phyloP scores from a whole-genome alignment of 148 eudicot genomes.

The Nyssa sinensis region DNA sequence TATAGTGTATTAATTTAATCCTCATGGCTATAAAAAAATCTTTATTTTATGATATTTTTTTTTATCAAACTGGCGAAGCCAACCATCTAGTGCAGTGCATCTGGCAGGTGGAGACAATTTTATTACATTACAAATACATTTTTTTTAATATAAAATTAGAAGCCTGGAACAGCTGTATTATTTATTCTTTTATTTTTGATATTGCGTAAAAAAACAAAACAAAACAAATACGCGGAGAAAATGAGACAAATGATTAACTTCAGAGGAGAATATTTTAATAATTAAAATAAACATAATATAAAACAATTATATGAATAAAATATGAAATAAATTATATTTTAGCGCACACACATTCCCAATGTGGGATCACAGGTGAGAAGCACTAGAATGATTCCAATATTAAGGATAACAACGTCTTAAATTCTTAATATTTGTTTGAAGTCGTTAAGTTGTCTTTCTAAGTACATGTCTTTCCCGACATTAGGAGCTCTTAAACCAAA shows the following conservation, averaged over 20 bases:
- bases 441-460: no score
- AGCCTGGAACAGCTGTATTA: neutral
- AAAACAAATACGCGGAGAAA: neutral
- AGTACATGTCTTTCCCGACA: neutral
- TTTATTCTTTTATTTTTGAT: neutral
- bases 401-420: neutral
- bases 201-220: no score
- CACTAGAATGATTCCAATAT: neutral
- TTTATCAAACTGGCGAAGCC: no score
- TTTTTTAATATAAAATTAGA: no score
- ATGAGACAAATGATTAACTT: neutral
- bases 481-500: neutral
- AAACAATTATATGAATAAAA: neutral
- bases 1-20: neutral
- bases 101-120: neutral
- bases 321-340: no score
- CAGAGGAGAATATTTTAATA: neutral
- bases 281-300: neutral
- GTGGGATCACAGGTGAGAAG: slow-evolving; percentile 9
- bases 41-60: no score
- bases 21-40: neutral
- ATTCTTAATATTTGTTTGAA: neutral
- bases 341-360: neutral
- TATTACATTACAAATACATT: no score
- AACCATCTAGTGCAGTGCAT: slow-evolving; percentile 4